These are phyloP conservation scores for Poronia punctata DNA, from an alignment of 495 filamentous ascomycete genomes.

Conservation along the genomic window DNA sequence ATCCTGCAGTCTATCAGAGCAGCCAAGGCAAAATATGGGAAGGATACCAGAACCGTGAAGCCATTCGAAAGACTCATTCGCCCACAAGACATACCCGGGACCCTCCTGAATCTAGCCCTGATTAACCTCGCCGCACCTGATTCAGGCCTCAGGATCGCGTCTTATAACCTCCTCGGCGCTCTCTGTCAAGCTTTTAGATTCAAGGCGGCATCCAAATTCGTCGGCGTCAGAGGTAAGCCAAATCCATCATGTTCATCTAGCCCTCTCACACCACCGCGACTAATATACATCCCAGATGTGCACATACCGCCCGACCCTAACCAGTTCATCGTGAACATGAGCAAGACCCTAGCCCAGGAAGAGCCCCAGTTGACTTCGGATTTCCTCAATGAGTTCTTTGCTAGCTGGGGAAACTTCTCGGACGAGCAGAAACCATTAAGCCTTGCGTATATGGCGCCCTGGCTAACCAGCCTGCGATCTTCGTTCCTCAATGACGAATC, in stretches of 20 bases:
- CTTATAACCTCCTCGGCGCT: slow-evolving; percentile 57
- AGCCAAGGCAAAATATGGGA: slow-evolving; percentile 53
- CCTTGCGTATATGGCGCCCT: slow-evolving; percentile 60
- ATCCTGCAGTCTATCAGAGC: slow-evolving; percentile 52
- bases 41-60: slow-evolving; percentile 50
- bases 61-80: slow-evolving; percentile 53
- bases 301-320: slow-evolving; percentile 53
- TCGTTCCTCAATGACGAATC: slow-evolving; percentile 47
- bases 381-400: slow-evolving; percentile 62
- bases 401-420: slow-evolving; percentile 59
- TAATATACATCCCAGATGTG: slow-evolving; percentile 32
- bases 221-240: slow-evolving; percentile 50
- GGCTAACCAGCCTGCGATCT: slow-evolving; percentile 51
- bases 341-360: slow-evolving; percentile 50
- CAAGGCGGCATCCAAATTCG: slow-evolving; percentile 48
- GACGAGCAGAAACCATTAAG: slow-evolving; percentile 56
- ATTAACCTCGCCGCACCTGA: slow-evolving; percentile 56
- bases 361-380: slow-evolving; percentile 61
- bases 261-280: not conserved
- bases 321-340: slow-evolving; percentile 56
- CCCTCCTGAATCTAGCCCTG: slow-evolving; percentile 56
- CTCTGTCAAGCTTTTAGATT: slow-evolving; percentile 60
- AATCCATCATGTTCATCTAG: not conserved
- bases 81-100: slow-evolving; percentile 62
- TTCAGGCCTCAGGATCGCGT: slow-evolving; percentile 48